Base-by-base conservation (phyloP, 2,329 filamentous ascomycete genomes). In the Xylaria polymorpha region DNA sequence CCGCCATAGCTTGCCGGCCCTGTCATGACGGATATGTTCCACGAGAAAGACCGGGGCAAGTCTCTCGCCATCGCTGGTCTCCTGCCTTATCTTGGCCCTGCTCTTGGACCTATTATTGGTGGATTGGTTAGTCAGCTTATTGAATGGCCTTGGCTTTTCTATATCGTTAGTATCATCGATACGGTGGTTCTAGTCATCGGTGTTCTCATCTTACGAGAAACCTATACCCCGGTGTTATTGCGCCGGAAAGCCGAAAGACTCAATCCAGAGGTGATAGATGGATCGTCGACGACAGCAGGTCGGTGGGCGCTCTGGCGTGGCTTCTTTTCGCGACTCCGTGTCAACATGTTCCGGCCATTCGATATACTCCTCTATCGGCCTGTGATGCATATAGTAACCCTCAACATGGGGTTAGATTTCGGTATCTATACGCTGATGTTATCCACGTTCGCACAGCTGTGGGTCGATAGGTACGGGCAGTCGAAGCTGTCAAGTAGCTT, bases 121-220 rank as follows among this genome's bases (percentile, higher is more conserved):
- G 90, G 90, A 0, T 88, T 90, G 73, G 88, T 92, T 25, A 83
- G 89, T 0, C 80, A 92, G 73, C 82, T 85, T 70, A 86, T 87
- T 2, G 85, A 84, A 4, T 93, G 91, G 91, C 85, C 87, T 37
- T 93, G 90, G 91, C 86, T 88, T 1, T 93, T 93, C 80, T 92
- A 86, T 80, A 83, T 88, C 0, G 88, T 89, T 2, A 87, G 87
- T 1, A 90, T 92, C 55, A 76, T 79, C 61, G 86, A 88, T 61
- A 86, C 82, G 0, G 66, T 86, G 4, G 84, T 91, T 39, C 85
- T 90, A 68, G 44, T 87, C 1, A 76, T 85, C 12, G 90, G 77
- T 0, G 37, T 88, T 2, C 74, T 91, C 41, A 83, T 91, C 74
- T 85, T 88, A 71, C 83, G 90, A 1, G 86, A 88, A 75, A 91